These are phyloP conservation scores for Fusarium clavum DNA, from an alignment of 2,329 filamentous ascomycete species.

Conservation along the genomic window DNA sequence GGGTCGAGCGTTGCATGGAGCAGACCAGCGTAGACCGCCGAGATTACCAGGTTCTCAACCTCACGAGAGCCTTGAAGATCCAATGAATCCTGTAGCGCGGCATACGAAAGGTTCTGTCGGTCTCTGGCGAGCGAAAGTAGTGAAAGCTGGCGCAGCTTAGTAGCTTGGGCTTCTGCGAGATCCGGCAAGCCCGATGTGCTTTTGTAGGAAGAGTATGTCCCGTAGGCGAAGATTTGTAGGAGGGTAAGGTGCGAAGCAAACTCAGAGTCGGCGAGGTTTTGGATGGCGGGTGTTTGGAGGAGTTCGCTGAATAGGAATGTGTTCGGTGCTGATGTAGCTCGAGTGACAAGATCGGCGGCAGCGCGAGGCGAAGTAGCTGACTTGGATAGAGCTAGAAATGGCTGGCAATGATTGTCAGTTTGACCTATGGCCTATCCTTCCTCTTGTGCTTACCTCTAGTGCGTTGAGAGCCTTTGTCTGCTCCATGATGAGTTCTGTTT, in stretches of 20 bases:
- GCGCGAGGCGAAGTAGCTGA: slow-evolving; percentile 86
- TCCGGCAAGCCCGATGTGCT: slow-evolving; percentile 68
- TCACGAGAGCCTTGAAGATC: slow-evolving; percentile 73
- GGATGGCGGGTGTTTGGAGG: slow-evolving; percentile 82
- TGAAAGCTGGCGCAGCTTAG: slow-evolving; percentile 91
- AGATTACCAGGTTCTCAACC: slow-evolving; percentile 88
- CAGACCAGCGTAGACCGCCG: slow-evolving; percentile 87
- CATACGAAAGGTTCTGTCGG: slow-evolving; percentile 77
- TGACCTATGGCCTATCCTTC: fast-evolving
- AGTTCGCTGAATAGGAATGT: slow-evolving; percentile 96
- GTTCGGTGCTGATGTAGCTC: slow-evolving; percentile 88
- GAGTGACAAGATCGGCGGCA: slow-evolving; percentile 84
- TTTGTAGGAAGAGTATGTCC: slow-evolving; percentile 83
- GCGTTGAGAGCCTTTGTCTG: slow-evolving; percentile 76
- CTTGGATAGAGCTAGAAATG: slow-evolving; percentile 90
- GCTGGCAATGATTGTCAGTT: slow-evolving; percentile 63
- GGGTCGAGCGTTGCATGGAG: slow-evolving; percentile 87
- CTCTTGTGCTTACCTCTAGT: slow-evolving; percentile 62
- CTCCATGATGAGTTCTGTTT: slow-evolving; percentile 68
- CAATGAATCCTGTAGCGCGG: slow-evolving; percentile 73
- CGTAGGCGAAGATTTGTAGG: slow-evolving; percentile 91
- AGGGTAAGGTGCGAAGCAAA: slow-evolving; percentile 73
- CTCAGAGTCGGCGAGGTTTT: slow-evolving; percentile 74
- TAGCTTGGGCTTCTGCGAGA: slow-evolving; percentile 77
- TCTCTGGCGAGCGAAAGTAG: slow-evolving; percentile 83